Evolutionary conservation across 306 rosid genomes (phyloP).

Genomic region (Sphenostylis stenocarpa): DNA sequence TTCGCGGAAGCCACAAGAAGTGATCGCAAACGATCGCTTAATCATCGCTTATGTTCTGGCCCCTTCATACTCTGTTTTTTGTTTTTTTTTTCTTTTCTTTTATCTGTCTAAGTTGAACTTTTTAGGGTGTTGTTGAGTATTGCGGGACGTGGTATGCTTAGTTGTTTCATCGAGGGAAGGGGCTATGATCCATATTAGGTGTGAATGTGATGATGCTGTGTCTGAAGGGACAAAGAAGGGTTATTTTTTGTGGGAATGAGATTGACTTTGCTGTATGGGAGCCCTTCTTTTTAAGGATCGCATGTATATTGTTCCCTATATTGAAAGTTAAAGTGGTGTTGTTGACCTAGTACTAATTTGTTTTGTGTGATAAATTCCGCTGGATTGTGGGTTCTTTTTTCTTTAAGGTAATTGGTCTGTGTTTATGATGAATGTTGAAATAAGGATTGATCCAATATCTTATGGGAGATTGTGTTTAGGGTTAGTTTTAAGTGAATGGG

Average conservation of each 20-base stretch:
- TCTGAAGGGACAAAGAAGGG: constrained; percentile 30
- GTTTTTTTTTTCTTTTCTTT: not conserved
- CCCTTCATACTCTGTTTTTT: not conserved
- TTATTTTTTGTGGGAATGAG: not conserved
- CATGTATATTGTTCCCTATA: constrained; percentile 35
- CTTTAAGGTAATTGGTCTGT: not conserved
- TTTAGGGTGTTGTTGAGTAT: constrained; percentile 15
- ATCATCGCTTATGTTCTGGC: not conserved
- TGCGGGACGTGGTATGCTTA: constrained; percentile 20
- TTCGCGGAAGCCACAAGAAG: constrained; percentile 90
- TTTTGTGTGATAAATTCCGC: not conserved
- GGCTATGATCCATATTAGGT: not conserved
- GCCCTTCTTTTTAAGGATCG: constrained; percentile 31
- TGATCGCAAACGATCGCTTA: constrained; percentile 2
- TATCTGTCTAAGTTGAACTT: not conserved
- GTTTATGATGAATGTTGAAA: not conserved
- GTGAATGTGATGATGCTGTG: constrained; percentile 10
- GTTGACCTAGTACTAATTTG: not conserved
- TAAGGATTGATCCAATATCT: not conserved
- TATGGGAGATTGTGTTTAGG: not conserved
- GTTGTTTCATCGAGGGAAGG: not conserved
- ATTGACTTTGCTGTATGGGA: constrained; percentile 3
- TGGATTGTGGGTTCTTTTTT: not conserved
- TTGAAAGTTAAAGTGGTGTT: constrained; percentile 11
- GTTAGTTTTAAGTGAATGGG: not conserved